These are phyloP conservation scores for Trichothecium sympodiale DNA, from an alignment of 2,329 filamentous ascomycete genomes.

Conservation along the genomic window DNA sequence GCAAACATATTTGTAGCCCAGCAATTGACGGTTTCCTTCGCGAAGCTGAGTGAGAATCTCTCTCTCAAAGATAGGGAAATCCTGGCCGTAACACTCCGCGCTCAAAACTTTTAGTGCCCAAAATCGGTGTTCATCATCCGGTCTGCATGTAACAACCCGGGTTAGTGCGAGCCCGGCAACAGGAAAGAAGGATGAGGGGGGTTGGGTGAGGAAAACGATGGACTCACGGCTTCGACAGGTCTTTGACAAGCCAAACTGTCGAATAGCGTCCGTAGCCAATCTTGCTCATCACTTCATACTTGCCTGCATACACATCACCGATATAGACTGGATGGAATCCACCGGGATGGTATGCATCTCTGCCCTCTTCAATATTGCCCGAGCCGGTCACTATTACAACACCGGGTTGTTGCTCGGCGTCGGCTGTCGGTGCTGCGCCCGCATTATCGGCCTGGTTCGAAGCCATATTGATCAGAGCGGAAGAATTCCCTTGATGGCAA, in stretches of 20 bases:
- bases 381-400: too few relatives aligned
- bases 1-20: constrained; percentile 6
- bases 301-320: constrained; percentile 24
- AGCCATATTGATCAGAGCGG: too few relatives aligned
- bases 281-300: constrained; percentile 28
- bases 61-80: constrained; percentile 9
- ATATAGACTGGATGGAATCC: constrained; percentile 28
- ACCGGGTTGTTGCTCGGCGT: too few relatives aligned
- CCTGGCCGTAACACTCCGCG: constrained; percentile 7
- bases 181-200: not conserved
- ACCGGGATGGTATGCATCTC: constrained; percentile 16
- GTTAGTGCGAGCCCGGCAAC: not conserved
- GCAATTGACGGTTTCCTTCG: constrained; percentile 1
- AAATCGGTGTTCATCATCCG: constrained; percentile 1
- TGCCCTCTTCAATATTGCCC: too few relatives aligned
- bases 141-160: too few relatives aligned
- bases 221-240: constrained; percentile 9
- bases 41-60: constrained; percentile 10
- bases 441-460: too few relatives aligned
- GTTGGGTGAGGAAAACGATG: too few relatives aligned
- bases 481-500: too few relatives aligned
- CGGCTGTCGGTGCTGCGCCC: too few relatives aligned
- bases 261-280: constrained; percentile 28
- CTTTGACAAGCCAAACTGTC: constrained; percentile 30
- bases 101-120: constrained; percentile 16